Conservation (phyloP, 2,329 filamentous ascomycete species). For the Phaeosphaeriaceae sp. region DNA sequence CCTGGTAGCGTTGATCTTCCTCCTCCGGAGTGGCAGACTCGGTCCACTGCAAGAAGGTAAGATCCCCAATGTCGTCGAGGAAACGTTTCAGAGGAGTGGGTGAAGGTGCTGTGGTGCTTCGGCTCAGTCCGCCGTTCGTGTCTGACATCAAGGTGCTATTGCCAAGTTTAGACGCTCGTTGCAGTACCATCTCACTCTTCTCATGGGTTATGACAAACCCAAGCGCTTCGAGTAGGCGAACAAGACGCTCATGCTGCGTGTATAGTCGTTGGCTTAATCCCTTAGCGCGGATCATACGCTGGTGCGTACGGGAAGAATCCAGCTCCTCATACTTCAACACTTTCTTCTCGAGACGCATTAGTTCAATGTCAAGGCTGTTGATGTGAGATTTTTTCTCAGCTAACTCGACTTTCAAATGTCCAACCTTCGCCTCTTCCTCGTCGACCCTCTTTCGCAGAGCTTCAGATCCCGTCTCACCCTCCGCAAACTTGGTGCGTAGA, state of each 20-base stretch:
- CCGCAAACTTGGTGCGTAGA: constrained; percentile 74
- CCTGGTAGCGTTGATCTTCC: constrained; percentile 75
- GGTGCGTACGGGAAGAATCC: constrained; percentile 64
- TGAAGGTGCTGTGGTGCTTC: constrained; percentile 64
- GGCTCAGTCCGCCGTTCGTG: constrained; percentile 47
- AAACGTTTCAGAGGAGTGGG: constrained; percentile 61
- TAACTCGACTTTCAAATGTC: constrained; percentile 71
- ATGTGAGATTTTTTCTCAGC: constrained; percentile 77
- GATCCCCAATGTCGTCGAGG: constrained; percentile 67
- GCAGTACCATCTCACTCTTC: constrained; percentile 74
- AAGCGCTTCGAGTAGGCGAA: constrained; percentile 81
- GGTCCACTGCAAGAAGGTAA: constrained; percentile 83
- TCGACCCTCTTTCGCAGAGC: constrained; percentile 75
- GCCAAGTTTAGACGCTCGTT: constrained; percentile 68
- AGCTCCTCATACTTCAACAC: constrained; percentile 59
- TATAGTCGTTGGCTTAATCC: constrained; percentile 86
- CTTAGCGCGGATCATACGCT: constrained; percentile 74
- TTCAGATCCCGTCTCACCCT: constrained; percentile 84
- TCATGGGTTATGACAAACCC: constrained; percentile 82
- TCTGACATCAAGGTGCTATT: constrained; percentile 55
- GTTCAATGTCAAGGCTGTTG: constrained; percentile 76
- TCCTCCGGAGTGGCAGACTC: constrained; percentile 68
- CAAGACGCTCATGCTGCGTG: constrained; percentile 82
- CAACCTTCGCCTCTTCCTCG: constrained; percentile 75
- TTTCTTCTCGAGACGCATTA: constrained; percentile 71